Evolutionary conservation across 2,329 filamentous ascomycete genomes (phyloP).

Genomic region (Penicillium rolfsii): DNA sequence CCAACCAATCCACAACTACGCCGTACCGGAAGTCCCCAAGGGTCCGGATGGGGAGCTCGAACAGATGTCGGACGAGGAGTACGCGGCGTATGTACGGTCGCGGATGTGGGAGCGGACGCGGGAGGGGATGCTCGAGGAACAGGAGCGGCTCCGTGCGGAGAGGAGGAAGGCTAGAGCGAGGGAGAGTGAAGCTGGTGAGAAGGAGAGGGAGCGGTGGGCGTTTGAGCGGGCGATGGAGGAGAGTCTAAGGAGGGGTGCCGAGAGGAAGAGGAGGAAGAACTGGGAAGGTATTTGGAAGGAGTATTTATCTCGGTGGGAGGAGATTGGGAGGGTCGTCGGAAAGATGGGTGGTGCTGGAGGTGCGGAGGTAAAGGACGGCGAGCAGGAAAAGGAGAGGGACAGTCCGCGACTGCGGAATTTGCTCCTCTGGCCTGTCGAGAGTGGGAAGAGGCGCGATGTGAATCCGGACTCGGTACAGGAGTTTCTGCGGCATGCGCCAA

Average conservation of each 20-base stretch:
- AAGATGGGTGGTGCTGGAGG: conserved; percentile 11
- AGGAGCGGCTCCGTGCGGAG: conserved; percentile 63
- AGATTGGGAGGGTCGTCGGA: conserved; percentile 40
- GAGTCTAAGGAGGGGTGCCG: conserved; percentile 68
- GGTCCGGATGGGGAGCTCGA: conserved; percentile 66
- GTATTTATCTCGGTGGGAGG: conserved; percentile 68
- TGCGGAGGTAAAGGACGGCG: background rate
- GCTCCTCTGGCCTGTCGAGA: conserved; percentile 74
- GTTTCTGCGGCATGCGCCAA: conserved; percentile 67
- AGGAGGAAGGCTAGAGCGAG: conserved; percentile 52
- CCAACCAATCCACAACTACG: conserved; percentile 85
- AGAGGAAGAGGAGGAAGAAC: conserved; percentile 51
- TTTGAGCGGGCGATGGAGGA: conserved; percentile 70
- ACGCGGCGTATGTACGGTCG: conserved; percentile 78
- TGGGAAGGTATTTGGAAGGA: conserved; percentile 65
- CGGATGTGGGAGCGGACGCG: conserved; percentile 97
- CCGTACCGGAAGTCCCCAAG: conserved; percentile 52
- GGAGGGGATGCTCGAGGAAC: conserved; percentile 78
- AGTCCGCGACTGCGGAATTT: conserved; percentile 42
- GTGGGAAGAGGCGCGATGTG: conserved; percentile 61
- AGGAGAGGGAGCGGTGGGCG: conserved; percentile 33
- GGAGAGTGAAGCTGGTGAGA: conserved; percentile 38
- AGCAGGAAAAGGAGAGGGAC: conserved; percentile 4
- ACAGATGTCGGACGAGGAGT: conserved; percentile 90
- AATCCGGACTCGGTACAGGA: conserved; percentile 63